Percentiles rank a stretch among this genome's conserved stretches.
Evolutionary conservation across 139 green algal species (phyloP).

Genomic region (Trebouxia sp.): DNA sequence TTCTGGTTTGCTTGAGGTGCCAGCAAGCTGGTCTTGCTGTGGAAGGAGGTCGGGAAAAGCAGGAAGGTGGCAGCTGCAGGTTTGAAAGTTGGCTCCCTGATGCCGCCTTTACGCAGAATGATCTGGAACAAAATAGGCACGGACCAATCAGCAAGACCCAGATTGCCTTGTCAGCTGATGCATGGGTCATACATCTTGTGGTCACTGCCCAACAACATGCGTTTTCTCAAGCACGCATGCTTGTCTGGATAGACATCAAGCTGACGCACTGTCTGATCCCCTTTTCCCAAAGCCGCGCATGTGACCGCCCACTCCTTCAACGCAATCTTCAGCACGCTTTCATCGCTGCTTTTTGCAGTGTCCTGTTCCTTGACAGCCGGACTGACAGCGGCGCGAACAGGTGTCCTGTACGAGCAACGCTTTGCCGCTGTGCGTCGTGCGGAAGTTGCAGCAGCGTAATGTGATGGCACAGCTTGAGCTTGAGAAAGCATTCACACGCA

Average conservation of each 20-base stretch:
- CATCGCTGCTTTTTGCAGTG: neutral
- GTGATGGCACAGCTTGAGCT: too few relatives aligned
- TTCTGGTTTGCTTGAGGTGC: constrained; percentile 49
- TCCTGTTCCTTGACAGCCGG: neutral
- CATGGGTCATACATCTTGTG: too few relatives aligned
- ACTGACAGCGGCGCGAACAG: too few relatives aligned
- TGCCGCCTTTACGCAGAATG: constrained; percentile 75
- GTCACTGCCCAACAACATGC: too few relatives aligned
- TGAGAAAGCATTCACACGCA: too few relatives aligned
- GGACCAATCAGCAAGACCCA: neutral
- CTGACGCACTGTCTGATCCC: constrained; percentile 46
- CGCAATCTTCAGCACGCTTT: neutral
- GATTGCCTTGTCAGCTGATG: neutral
- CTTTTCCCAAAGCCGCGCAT: constrained; percentile 37
- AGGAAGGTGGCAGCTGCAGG: constrained; percentile 43
- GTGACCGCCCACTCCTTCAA: constrained; percentile 60
- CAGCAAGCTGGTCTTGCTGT: constrained; percentile 54
- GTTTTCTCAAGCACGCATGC: too few relatives aligned
- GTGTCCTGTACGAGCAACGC: too few relatives aligned
- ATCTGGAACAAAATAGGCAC: constrained; percentile 41
- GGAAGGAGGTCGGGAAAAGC: constrained; percentile 65
- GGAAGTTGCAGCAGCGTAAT: too few relatives aligned
- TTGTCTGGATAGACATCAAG: too few relatives aligned
- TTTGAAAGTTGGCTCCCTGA: constrained; percentile 61
- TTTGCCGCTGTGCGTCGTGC: too few relatives aligned